Evolutionary conservation across 148 eudicot genomes (phyloP), one percentile per base, ranked within the genome.

Genomic region (Talinum fruticosum): DNA sequence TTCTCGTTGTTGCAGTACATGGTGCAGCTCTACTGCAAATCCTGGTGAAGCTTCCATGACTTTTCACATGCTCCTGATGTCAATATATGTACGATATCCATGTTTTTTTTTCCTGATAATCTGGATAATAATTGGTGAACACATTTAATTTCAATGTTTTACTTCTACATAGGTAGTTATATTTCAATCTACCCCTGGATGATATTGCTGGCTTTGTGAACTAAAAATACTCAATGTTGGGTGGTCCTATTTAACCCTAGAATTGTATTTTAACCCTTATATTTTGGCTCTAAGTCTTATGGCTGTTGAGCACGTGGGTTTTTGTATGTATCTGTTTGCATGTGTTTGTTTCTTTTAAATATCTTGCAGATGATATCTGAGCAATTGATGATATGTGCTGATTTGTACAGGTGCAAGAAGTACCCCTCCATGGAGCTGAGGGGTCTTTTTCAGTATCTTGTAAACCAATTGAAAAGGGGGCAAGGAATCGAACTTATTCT

Each of bases 381-480:
- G 44, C 13, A 47, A 64, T 35, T 13, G 15, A 74, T 64, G 37
- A 28, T 32, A 19, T 76, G 35, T 84, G 76, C 57, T 81, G 72
- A 13, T 18, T 79, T 72, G 70, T 78, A 18, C 75, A 96, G 99
- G 92, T 96, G 97, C 84, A 96, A 96, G 87, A 96, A 96, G 84
- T 96, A 96, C 75, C 99, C 99, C 24, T 96, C 99, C 28, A 93
- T 96, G 99, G 99, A 96, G 88, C 85, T 96, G 35, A 85, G 97
- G 74, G 99, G 99, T 49, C 99, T 96, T 73, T 93, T 96, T 81
- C 99, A 93, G 81, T 96, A 96, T 83, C 95, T 96, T 82, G 93
- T 90, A 36, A 96, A 96, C 82, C 94, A 96, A 81, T 84, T 96
- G 88, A 96, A 96, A 81, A 91, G 91, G 79, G 99, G 99, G 54